Evolutionary conservation across 2,329 filamentous ascomycete genomes (phyloP).

Genomic region (Venturia effusa): DNA sequence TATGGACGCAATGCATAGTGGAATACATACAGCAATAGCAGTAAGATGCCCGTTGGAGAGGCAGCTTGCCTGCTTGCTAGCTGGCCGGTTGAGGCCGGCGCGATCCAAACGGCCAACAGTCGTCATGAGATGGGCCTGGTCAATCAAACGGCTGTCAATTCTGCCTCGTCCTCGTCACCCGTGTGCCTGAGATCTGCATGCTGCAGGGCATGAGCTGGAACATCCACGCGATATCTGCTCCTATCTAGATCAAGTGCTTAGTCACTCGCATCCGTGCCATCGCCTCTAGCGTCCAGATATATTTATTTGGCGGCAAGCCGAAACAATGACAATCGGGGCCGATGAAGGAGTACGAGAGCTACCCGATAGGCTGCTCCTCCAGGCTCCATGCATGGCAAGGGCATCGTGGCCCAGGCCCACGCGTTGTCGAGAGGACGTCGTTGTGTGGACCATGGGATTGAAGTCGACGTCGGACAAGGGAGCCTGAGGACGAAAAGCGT

Average conservation of each 20-base stretch:
- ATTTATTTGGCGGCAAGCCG: slow-evolving; percentile 2
- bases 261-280: not conserved
- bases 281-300: not conserved
- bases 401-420: not conserved
- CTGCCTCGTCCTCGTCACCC: not conserved
- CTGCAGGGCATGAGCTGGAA: not conserved
- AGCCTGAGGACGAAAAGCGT: not conserved
- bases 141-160: not conserved
- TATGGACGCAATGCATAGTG: too few relatives aligned
- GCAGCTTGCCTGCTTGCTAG: too few relatives aligned
- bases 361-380: not conserved
- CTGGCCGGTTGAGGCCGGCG: not conserved
- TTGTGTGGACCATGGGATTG: too few relatives aligned
- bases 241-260: not conserved
- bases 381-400: too few relatives aligned
- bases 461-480: not conserved
- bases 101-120: slow-evolving; percentile 1
- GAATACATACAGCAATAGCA: too few relatives aligned
- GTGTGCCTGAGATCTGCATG: slow-evolving; percentile 2
- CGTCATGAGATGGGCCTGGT: not conserved
- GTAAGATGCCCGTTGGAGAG: too few relatives aligned
- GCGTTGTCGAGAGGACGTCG: not conserved
- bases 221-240: not conserved
- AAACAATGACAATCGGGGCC: not conserved
- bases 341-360: not conserved